A percentile compares a stretch with the other conserved stretches of the same genome.
Conservation (phyloP, 2,329 filamentous ascomycete species). For the Fusarium sp. region DNA sequence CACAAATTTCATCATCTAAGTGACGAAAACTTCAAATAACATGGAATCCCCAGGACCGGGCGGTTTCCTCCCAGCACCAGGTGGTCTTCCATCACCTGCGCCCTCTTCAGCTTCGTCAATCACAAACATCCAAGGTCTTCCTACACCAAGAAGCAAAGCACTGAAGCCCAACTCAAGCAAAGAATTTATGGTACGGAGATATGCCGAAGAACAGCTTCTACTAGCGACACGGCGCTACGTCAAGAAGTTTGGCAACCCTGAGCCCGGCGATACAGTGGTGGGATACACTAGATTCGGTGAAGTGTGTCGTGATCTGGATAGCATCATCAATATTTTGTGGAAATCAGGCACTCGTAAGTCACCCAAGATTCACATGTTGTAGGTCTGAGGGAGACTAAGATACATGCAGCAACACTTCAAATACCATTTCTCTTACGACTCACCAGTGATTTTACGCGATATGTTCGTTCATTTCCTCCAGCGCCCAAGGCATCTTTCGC, state of each 20-base stretch:
- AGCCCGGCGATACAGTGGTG: conserved; percentile 61
- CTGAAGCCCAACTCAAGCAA: conserved; percentile 70
- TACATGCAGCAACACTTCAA: conserved; percentile 66
- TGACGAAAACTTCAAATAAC: neutral
- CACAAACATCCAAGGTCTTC: conserved; percentile 58
- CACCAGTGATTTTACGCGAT: conserved; percentile 78
- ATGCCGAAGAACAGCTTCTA: conserved; percentile 66
- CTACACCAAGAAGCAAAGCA: conserved; percentile 67
- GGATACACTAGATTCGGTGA: conserved; percentile 75
- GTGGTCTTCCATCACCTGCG: conserved; percentile 66
- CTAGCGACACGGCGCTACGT: conserved; percentile 70
- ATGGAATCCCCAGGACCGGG: conserved; percentile 54
- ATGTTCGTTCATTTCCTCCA: conserved; percentile 76
- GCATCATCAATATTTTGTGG: conserved; percentile 85
- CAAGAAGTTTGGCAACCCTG: conserved; percentile 67
- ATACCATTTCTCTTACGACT: conserved; percentile 86
- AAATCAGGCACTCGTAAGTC: conserved; percentile 84
- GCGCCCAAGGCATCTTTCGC: conserved; percentile 75
- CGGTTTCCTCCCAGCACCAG: conserved; percentile 64
- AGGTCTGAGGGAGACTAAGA: conserved; percentile 2
- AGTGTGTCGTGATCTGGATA: conserved; percentile 79
- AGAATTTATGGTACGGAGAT: conserved; percentile 71
- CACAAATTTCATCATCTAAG: neutral
- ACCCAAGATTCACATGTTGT: rapidly evolving
- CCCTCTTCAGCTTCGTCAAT: conserved; percentile 63